phyloP scores from a whole-genome alignment of 108 stramenopile species.

The Skeletonema tropicum region DNA sequence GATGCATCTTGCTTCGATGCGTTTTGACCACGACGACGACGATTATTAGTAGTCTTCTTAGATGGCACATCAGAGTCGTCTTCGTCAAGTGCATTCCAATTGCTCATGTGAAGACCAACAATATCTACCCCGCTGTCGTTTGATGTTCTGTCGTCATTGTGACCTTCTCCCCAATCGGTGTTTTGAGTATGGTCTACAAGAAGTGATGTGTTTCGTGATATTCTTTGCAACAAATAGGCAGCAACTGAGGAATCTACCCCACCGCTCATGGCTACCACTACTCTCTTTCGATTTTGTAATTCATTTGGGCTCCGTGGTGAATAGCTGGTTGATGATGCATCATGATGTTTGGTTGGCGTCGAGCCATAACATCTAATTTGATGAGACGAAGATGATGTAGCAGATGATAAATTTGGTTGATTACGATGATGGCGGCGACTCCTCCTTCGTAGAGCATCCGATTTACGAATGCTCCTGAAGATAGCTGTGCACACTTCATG shows the following conservation, averaged over 20 bases:
- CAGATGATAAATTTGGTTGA: neutral
- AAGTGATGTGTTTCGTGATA: constrained; percentile 1
- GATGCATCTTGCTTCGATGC: neutral
- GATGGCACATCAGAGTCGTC: constrained; percentile 25
- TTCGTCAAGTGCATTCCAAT: constrained; percentile 85
- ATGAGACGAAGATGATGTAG: neutral
- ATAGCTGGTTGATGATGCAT: neutral
- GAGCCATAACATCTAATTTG: neutral
- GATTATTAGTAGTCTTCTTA: too few species aligned
- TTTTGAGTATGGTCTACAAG: neutral
- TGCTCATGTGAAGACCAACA: constrained; percentile 85
- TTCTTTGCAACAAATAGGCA: constrained; percentile 70
- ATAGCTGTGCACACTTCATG: too few species aligned
- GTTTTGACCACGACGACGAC: constrained; percentile 6
- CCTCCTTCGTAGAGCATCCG: too few species aligned
- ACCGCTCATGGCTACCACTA: constrained; percentile 95
- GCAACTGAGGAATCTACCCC: constrained; percentile 97
- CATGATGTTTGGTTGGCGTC: neutral
- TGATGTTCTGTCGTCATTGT: neutral
- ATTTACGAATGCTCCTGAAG: too few species aligned
- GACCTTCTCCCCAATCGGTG: neutral
- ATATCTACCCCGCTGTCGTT: constrained; percentile 15
- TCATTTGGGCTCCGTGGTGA: neutral
- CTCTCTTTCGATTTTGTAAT: neutral
- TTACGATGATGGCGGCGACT: too few species aligned